A percentile compares a stretch with the other conserved stretches of the same genome.
Conservation (phyloP, 2,329 filamentous ascomycete species). For the Dactylonectria macrodidyma region DNA sequence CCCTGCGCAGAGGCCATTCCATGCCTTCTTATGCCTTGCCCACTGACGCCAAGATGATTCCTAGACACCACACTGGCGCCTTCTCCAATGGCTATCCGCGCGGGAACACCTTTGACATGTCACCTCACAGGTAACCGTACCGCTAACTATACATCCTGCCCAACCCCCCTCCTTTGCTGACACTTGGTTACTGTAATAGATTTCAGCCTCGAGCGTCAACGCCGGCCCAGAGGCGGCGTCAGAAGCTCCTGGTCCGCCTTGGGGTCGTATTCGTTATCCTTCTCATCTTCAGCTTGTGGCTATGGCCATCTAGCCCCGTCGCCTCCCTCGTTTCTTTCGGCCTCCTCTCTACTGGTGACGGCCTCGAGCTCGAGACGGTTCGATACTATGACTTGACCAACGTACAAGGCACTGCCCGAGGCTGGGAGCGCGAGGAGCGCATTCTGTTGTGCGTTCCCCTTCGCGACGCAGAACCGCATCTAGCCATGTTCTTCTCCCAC, state of each 20-base stretch:
- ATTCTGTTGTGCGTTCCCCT: slow-evolving; percentile 96
- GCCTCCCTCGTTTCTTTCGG: slow-evolving; percentile 78
- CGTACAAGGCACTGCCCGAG: slow-evolving; percentile 90
- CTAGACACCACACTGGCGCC: slow-evolving; percentile 82
- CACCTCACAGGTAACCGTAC: slow-evolving; percentile 83
- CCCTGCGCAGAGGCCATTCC: slow-evolving; percentile 39
- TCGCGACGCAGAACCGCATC: slow-evolving; percentile 90
- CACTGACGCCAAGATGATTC: slow-evolving; percentile 78
- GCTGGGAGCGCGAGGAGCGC: slow-evolving; percentile 96
- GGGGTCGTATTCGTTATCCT: slow-evolving; percentile 71
- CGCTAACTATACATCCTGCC: not conserved
- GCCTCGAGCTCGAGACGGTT: slow-evolving; percentile 91
- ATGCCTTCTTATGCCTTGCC: slow-evolving; percentile 52
- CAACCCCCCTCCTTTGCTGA: slow-evolving; percentile 30
- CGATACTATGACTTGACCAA: slow-evolving; percentile 97
- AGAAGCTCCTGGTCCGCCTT: slow-evolving; percentile 80
- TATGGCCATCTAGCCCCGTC: slow-evolving; percentile 77
- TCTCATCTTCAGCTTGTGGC: slow-evolving; percentile 79
- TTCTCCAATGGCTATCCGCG: slow-evolving; percentile 89
- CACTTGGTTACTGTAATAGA: slow-evolving; percentile 37
- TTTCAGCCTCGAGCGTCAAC: slow-evolving; percentile 89
- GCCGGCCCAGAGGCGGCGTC: slow-evolving; percentile 78
- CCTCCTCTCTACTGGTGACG: slow-evolving; percentile 75
- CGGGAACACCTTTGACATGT: slow-evolving; percentile 86
- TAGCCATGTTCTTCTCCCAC: slow-evolving; percentile 99